Evolutionary conservation across 345 rosid species (phyloP), one percentile per base, ranked within the genome.

Genomic region (Turritis glabra): DNA sequence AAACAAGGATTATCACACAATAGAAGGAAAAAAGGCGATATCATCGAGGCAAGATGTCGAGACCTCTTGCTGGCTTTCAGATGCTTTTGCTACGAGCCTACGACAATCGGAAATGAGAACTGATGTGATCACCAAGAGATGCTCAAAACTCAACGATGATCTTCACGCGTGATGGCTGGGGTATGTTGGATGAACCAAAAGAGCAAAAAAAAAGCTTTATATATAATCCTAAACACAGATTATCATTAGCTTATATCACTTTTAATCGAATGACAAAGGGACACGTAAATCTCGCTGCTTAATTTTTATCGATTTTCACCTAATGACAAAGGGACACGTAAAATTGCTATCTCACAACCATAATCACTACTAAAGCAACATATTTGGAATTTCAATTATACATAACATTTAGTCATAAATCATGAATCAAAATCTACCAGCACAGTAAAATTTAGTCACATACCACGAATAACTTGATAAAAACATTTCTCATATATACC

Each of bases 161-260:
- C 25, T 17, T 27, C 52, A 6, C 3, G 35, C 33, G 35, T 3
- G 2, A 14, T 3, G 7, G 32, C 8, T 59, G 30, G 27, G 56
- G 29, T 51, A 51, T 8, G n/a, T 58, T 9, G 44, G 54, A 13
- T 64, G 67, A 61, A n/a, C n/a, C n/a, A n/a, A 26, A 18, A 64
- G 7, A 15, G 7, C 18, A 1, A 46, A 46, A 57, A 0, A 30
- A n/a, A 57, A 57, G 23, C 41, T 32, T 10, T 57, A 57, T 57
- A 57, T 32, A n/a, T n/a, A n/a, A n/a, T n/a, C n/a, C n/a, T n/a
- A n/a, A n/a, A n/a, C n/a, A n/a, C n/a, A n/a, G n/a, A n/a, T n/a
- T n/a, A n/a, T n/a, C n/a, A n/a, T n/a, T n/a, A n/a, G n/a, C n/a
- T n/a, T n/a, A n/a, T n/a, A n/a, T n/a, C n/a, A n/a, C n/a, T n/a